A percentile compares a stretch with the other conserved stretches of the same genome.
Conservation (phyloP, 2,329 filamentous ascomycete species). For the Uncinocarpus reesii region DNA sequence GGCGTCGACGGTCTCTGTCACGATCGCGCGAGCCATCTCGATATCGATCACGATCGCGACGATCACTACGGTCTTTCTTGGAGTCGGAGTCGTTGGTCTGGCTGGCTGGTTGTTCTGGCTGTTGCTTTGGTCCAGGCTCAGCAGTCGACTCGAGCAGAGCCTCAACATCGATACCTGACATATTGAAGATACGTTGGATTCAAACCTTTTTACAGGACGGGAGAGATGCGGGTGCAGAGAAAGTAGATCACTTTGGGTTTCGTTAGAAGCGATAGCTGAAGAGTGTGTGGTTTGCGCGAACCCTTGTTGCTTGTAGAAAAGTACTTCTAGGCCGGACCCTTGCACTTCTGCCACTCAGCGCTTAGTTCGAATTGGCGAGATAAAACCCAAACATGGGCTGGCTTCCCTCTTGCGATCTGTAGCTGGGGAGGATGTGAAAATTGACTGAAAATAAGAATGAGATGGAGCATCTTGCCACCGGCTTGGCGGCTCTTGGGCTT, state of each 20-base stretch:
- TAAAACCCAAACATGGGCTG: background rate
- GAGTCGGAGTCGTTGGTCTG: conserved; percentile 48
- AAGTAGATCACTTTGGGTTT: conserved; percentile 30
- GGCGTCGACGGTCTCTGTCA: conserved; percentile 47
- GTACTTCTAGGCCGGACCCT: background rate
- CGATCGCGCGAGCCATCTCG: conserved; percentile 49
- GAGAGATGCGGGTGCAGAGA: conserved; percentile 23
- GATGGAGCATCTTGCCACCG: background rate
- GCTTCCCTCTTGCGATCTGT: background rate
- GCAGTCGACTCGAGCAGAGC: conserved; percentile 80
- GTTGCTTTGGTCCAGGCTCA: conserved; percentile 36
- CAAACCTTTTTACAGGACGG: conserved; percentile 23
- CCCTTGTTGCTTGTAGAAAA: conserved; percentile 23
- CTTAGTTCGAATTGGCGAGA: background rate
- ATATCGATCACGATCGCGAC: conserved; percentile 46
- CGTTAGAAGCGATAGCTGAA: conserved; percentile 27
- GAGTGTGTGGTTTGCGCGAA: conserved; percentile 24
- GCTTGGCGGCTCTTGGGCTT: background rate
- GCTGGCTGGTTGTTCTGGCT: conserved; percentile 23
- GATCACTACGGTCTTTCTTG: conserved; percentile 44
- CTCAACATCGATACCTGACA: conserved; percentile 73
- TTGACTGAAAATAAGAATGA: background rate
- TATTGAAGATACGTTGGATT: conserved; percentile 32
- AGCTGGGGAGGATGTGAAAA: background rate
- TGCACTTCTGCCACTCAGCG: background rate